Percentiles rank a stretch among this genome's conserved stretches.
Evolutionary conservation across 2,329 filamentous ascomycete genomes (phyloP).

Genomic region (Ascochyta koolunga): DNA sequence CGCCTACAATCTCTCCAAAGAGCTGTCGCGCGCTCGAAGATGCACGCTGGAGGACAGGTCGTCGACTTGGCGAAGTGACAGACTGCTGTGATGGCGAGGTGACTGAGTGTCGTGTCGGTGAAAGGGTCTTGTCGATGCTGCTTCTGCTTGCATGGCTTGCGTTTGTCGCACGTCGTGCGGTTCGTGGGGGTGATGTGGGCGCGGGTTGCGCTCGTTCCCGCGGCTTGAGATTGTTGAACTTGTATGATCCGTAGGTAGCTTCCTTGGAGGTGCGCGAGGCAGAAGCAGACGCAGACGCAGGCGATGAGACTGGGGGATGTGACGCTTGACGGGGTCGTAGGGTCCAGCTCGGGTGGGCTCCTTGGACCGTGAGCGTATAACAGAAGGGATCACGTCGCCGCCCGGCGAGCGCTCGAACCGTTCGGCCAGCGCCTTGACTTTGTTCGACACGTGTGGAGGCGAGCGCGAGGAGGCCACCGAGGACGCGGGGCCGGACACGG

Average conservation of each 20-base stretch:
- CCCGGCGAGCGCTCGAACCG: constrained; percentile 45
- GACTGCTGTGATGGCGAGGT: constrained; percentile 24
- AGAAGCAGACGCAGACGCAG: constrained; percentile 34
- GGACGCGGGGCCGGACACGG: constrained; percentile 40
- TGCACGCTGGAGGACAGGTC: constrained; percentile 22
- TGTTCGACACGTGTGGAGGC: constrained; percentile 33
- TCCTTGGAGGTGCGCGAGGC: constrained; percentile 37
- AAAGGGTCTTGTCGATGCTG: constrained; percentile 33
- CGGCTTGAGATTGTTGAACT: constrained; percentile 46
- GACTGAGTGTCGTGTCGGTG: constrained; percentile 21
- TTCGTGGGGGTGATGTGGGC: constrained; percentile 36
- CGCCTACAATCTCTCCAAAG: constrained; percentile 46
- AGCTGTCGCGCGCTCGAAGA: constrained; percentile 35
- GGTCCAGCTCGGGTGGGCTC: constrained; percentile 23
- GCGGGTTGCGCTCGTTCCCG: constrained; percentile 45
- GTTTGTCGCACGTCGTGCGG: constrained; percentile 33
- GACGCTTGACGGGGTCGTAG: constrained; percentile 20
- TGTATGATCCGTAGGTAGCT: constrained; percentile 41
- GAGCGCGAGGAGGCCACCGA: constrained; percentile 29
- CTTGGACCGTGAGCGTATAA: constrained; percentile 28
- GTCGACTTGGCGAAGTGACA: constrained; percentile 29
- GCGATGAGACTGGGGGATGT: constrained; percentile 32
- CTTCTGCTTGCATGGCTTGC: constrained; percentile 21
- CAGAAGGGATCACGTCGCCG: constrained; percentile 26
- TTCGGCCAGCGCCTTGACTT: constrained; percentile 46